phyloP scores from a whole-genome alignment of 2,329 filamentous ascomycete genomes.

The Arthrobotrys megalospora region DNA sequence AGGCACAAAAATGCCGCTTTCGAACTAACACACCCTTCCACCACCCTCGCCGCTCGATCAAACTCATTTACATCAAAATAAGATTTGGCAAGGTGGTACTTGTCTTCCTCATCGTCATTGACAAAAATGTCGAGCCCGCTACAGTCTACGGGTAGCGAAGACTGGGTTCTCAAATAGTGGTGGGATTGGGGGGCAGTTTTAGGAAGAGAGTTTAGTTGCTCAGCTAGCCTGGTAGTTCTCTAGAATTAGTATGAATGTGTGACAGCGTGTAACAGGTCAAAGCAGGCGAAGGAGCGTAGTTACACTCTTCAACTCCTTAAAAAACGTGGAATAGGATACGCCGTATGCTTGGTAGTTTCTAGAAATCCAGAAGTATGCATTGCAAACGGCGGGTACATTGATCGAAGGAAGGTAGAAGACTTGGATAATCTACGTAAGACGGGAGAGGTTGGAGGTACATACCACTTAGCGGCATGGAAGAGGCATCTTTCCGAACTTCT shows the following conservation, averaged over 20 bases:
- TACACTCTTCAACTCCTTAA: constrained; percentile 1
- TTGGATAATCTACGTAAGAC: constrained; percentile 15
- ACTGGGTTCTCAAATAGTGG: constrained; percentile 77
- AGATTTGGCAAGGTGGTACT: constrained; percentile 89
- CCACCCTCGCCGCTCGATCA: constrained; percentile 89
- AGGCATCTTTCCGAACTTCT: constrained; percentile 95
- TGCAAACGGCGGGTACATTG: not conserved
- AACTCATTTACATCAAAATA: constrained; percentile 96
- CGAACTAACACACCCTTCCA: constrained; percentile 62
- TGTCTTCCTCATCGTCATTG: constrained; percentile 59
- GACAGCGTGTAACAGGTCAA: constrained; percentile 17
- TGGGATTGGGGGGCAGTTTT: constrained; percentile 72
- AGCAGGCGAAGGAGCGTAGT: not conserved
- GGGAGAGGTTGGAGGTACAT: constrained; percentile 48
- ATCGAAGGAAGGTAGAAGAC: not conserved
- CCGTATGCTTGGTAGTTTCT: not conserved
- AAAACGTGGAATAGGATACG: constrained; percentile 8
- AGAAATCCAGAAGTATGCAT: not conserved
- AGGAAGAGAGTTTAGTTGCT: constrained; percentile 54
- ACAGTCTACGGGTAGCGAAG: constrained; percentile 69
- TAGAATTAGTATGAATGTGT: constrained; percentile 40
- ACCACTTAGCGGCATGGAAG: constrained; percentile 98
- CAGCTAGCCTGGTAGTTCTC: constrained; percentile 39
- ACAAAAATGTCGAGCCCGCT: constrained; percentile 38
- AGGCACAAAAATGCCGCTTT: constrained; percentile 92